Base-by-base conservation (phyloP, 2,329 filamentous ascomycete genomes). In the Botrytis squamosa region DNA sequence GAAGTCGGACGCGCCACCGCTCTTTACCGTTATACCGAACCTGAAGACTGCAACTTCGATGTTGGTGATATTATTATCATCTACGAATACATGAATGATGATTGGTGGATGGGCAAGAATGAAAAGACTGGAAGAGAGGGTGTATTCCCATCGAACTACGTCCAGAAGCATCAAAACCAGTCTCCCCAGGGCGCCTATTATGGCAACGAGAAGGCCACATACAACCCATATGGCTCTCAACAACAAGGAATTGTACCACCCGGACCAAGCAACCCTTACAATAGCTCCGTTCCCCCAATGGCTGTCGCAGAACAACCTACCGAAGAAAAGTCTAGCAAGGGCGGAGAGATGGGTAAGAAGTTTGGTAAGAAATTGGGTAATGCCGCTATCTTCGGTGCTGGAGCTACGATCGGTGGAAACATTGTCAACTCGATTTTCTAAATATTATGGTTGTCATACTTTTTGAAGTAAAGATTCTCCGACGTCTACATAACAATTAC, bases 51-150 rank as follows among this genome's bases (percentile, higher is more conserved):
- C 76, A 89, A 89, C 3, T 89, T 98, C 74, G 89, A 93, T 81
- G 90, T 92, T 75, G 92, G 95, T 81, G 95, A 98, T 84, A 86
- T 87, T 76, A 87, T 98, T 78, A 88, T 89, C 74, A 92, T 98
- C 36, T 89, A 90, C 77, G 93, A 97, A 84, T 95, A 97, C 85
- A 96, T 97, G 92, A 98, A 98, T 84, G 90, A 91, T 76, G 95
- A 98, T 83, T 98, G 95, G 95, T 98, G 94, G 94, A 91, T 94
- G 86, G 95, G 95, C 78, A 89, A 89, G 78, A 97, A 97, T 83
- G 86, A 91, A 80, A 90, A 94, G 71, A 97, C 94, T 14, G 92
- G 92, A 73, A 85, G 89, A 77, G 93, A 97, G 84, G 95, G 95
- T 79, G 97, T 98, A 82, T 98, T 98, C 87, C 95, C 95, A n/a